Conservation (phyloP, 2,329 filamentous ascomycete genomes). For the Fusarium odoratissimum region DNA sequence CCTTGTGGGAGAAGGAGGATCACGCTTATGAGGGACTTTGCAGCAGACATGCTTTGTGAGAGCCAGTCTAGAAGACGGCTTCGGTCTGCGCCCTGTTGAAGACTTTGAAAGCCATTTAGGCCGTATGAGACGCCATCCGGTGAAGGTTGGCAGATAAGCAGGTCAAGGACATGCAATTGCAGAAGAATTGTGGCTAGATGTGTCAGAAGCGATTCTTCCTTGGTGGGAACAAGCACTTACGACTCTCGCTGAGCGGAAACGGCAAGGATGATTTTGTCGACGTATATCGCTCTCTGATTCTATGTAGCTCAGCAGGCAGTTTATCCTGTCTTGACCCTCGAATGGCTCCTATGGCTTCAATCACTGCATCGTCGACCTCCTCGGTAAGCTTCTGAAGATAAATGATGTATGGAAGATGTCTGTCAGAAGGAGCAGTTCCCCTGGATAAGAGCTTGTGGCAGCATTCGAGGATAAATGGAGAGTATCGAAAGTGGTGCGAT, state of each 20-base stretch:
- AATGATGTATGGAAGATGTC: constrained; percentile 47
- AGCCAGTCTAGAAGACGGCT: constrained; percentile 43
- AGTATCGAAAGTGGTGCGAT: constrained; percentile 44
- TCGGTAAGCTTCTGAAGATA: constrained; percentile 48
- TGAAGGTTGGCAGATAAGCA: constrained; percentile 47
- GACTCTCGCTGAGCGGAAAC: constrained; percentile 48
- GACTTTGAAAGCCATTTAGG: constrained; percentile 40
- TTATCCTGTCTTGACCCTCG: neutral
- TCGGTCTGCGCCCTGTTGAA: constrained; percentile 26
- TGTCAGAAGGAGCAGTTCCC: constrained; percentile 38
- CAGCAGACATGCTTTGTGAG: constrained; percentile 47
- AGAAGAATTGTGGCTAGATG: constrained; percentile 41
- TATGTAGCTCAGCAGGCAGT: constrained; percentile 32
- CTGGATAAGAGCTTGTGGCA: constrained; percentile 34
- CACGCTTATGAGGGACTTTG: constrained; percentile 46
- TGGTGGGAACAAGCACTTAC: constrained; percentile 27
- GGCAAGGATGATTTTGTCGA: constrained; percentile 41
- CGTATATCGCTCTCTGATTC: constrained; percentile 34
- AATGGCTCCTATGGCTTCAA: constrained; percentile 12
- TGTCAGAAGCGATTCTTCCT: neutral
- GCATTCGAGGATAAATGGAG: constrained; percentile 44
- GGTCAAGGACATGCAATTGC: constrained; percentile 46
- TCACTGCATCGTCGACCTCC: constrained; percentile 45
- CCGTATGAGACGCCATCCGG: constrained; percentile 45
- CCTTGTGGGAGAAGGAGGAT: constrained; percentile 44